A percentile compares a stretch with the other conserved stretches of the same genome.
These are phyloP conservation scores for Pseudogymnoascus sp. DNA, from an alignment of 2,329 filamentous ascomycete species.

Conservation along the genomic window DNA sequence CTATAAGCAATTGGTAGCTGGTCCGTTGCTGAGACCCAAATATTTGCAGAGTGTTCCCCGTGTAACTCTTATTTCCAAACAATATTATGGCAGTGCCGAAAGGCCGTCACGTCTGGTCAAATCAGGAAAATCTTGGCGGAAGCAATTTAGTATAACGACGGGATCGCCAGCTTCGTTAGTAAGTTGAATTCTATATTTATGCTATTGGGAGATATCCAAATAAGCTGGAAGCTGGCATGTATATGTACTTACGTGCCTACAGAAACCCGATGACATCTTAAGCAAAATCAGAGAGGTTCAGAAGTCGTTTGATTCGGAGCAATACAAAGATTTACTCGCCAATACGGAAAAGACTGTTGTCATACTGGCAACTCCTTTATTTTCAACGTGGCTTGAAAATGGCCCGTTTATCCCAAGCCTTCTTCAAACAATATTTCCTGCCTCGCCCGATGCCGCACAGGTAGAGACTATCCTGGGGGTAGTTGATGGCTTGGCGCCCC, in stretches of 20 bases:
- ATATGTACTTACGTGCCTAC: neutral
- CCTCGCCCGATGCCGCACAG: slow-evolving; percentile 16
- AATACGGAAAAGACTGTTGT: slow-evolving; percentile 19
- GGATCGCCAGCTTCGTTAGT: neutral
- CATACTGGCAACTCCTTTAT: slow-evolving; percentile 28
- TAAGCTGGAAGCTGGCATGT: neutral
- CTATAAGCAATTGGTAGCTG: neutral
- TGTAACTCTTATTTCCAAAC: neutral
- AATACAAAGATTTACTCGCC: neutral
- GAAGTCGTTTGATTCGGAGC: neutral
- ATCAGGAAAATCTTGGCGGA: neutral
- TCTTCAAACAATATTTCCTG: slow-evolving; percentile 15
- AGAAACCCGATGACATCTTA: slow-evolving; percentile 4
- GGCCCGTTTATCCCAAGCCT: slow-evolving; percentile 24
- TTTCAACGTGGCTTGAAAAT: slow-evolving; percentile 26
- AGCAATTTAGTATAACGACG: slow-evolving; percentile 1
- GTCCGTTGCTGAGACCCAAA: neutral
- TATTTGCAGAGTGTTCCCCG: slow-evolving; percentile 2
- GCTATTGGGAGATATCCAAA: neutral
- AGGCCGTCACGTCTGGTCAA: neutral
- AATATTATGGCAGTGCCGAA: slow-evolving; percentile 1
- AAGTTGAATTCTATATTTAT: neutral
- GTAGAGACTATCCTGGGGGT: slow-evolving; percentile 47
- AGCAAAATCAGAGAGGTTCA: slow-evolving; percentile 2
- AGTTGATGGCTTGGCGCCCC: slow-evolving; percentile 46